Conservation (phyloP, 441 rosid species). For the Jatropha multifida region DNA sequence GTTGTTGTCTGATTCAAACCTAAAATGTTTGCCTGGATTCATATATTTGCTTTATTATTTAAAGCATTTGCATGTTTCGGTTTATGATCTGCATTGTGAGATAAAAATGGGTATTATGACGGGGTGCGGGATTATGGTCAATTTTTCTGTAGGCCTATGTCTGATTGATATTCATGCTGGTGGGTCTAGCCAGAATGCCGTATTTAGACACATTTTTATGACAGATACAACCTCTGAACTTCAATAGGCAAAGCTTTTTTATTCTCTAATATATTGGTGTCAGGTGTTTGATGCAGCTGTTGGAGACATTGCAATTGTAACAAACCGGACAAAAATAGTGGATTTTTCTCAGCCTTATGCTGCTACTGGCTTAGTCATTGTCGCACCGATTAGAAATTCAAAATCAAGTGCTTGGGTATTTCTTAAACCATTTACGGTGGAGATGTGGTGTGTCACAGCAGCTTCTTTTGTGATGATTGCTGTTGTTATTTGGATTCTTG, state of each 20-base stretch:
- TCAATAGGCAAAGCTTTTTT: slow-evolving; percentile 4
- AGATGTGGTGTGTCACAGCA: slow-evolving; percentile 65
- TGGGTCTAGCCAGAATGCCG: slow-evolving; percentile 1
- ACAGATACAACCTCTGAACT: background rate
- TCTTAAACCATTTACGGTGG: slow-evolving; percentile 62
- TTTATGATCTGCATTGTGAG: background rate
- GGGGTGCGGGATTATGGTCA: background rate
- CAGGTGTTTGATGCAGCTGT: slow-evolving; percentile 85
- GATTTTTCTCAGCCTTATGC: slow-evolving; percentile 90
- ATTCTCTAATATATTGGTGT: slow-evolving; percentile 25
- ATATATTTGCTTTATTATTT: background rate
- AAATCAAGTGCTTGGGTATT: slow-evolving; percentile 67
- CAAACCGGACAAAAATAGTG: slow-evolving; percentile 60
- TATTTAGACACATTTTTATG: slow-evolving; percentile 5
- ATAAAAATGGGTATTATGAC: background rate
- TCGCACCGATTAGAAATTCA: slow-evolving; percentile 50
- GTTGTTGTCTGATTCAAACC: background rate
- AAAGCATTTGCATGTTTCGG: background rate
- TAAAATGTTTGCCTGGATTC: background rate
- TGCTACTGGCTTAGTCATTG: slow-evolving; percentile 78
- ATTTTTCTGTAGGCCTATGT: background rate
- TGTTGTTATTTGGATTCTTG: slow-evolving; percentile 77
- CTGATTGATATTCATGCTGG: background rate
- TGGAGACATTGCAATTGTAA: slow-evolving; percentile 82
- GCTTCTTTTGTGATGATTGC: slow-evolving; percentile 67